Percentiles rank a stretch among this genome's conserved stretches.
These are phyloP conservation scores for Mortierella sp. DNA, from an alignment of 371 early-diverging fungal genomes.

Conservation along the genomic window DNA sequence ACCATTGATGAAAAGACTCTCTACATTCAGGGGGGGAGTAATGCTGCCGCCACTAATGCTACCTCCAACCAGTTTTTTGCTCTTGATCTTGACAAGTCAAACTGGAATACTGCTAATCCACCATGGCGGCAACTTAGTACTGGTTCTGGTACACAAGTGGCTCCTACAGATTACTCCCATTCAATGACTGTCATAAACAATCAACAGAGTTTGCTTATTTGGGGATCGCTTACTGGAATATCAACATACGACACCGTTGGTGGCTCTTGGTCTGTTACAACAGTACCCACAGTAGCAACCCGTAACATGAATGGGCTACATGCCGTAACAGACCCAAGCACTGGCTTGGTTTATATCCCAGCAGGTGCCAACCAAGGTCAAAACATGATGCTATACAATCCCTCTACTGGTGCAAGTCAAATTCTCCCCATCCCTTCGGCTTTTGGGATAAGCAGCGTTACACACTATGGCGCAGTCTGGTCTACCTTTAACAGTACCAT, in stretches of 20 bases:
- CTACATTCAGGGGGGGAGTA: slow-evolving; percentile 3
- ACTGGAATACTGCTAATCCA: neutral
- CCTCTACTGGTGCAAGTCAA: neutral
- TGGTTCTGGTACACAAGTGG: neutral
- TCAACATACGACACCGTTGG: neutral
- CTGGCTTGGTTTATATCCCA: neutral
- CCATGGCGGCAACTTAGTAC: neutral
- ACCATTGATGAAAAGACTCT: neutral
- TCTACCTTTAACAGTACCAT: neutral
- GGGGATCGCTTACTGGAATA: neutral
- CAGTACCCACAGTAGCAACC: neutral
- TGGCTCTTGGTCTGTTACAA: neutral
- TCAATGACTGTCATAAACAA: neutral
- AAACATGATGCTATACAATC: neutral
- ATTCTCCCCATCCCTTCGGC: neutral
- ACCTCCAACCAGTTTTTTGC: neutral
- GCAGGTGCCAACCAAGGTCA: neutral
- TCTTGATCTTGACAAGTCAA: neutral
- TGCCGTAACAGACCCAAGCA: neutral
- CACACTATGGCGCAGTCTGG: neutral
- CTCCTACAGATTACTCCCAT: neutral
- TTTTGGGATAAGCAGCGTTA: neutral
- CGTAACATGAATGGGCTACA: neutral
- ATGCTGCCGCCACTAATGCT: neutral
- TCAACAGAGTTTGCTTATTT: neutral